A percentile compares a stretch with the other conserved stretches of the same genome.
phyloP scores from a whole-genome alignment of 352 stramenopile species.

The Hyphochytrium catenoides region DNA sequence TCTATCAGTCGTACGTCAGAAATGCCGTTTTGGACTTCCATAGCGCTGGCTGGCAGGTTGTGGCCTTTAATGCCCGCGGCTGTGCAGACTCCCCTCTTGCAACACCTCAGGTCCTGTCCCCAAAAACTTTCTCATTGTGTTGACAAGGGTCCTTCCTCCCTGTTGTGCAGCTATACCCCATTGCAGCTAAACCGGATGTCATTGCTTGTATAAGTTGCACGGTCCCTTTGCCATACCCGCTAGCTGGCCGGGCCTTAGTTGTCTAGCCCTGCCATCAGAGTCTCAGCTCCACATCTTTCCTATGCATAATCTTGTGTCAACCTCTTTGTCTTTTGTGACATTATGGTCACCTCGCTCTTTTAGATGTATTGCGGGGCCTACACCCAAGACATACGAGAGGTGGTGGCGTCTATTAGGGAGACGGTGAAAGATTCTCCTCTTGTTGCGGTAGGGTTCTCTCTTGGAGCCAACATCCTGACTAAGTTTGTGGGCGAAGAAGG shows the following conservation, averaged over 20 bases:
- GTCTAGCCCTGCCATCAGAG: too few species aligned
- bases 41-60: constrained; percentile 25
- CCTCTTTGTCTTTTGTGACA: background rate
- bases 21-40: constrained; percentile 16
- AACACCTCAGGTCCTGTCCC: constrained; percentile 16
- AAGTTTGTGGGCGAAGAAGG: constrained; percentile 41
- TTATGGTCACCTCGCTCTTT: background rate
- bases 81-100: constrained; percentile 28
- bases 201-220: too few species aligned
- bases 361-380: constrained; percentile 38
- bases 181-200: too few species aligned
- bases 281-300: too few species aligned
- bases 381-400: constrained; percentile 29
- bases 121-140: too few species aligned
- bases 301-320: background rate
- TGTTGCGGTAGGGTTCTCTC: constrained; percentile 30
- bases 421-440: constrained; percentile 14
- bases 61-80: constrained; percentile 40
- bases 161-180: too few species aligned
- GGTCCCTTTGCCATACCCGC: too few species aligned
- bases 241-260: too few species aligned
- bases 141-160: too few species aligned
- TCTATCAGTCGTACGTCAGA: constrained; percentile 25
- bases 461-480: constrained; percentile 39
- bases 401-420: constrained; percentile 13